Conservation (phyloP, 441 rosid genomes). For the Erodium trifolium region DNA sequence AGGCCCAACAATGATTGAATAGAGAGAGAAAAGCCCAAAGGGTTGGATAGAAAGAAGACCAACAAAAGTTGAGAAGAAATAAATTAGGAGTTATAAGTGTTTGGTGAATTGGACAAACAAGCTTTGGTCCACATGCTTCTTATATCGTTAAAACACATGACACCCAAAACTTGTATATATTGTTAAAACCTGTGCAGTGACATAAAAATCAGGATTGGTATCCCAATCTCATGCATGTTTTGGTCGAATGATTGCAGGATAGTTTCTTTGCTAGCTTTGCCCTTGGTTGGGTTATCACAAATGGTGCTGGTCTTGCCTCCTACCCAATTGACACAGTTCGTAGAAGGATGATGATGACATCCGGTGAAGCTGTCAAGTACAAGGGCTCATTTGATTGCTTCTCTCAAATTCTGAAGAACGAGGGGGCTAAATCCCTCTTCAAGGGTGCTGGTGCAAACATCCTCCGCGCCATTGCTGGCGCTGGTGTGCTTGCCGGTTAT, state of each 20-base stretch:
- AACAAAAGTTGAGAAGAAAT: too few species aligned
- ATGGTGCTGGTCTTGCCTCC: slow-evolving; percentile 43
- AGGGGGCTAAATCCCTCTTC: slow-evolving; percentile 45
- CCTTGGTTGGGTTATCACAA: slow-evolving; percentile 52
- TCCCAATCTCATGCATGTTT: too few species aligned
- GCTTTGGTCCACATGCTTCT: too few species aligned
- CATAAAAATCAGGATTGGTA: too few species aligned
- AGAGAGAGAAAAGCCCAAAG: too few species aligned
- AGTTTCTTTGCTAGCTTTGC: slow-evolving; percentile 54
- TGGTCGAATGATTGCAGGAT: slow-evolving; percentile 29
- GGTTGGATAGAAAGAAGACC: too few species aligned
- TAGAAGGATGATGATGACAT: slow-evolving; percentile 25
- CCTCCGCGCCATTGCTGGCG: slow-evolving; percentile 50
- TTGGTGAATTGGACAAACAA: too few species aligned
- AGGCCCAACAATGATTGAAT: too few species aligned
- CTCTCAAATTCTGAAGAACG: slow-evolving; percentile 42
- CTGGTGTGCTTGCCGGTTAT: slow-evolving; percentile 51
- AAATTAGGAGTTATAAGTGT: too few species aligned
- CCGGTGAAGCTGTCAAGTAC: slow-evolving; percentile 51
- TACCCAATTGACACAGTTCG: slow-evolving; percentile 14
- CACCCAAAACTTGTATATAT: too few species aligned
- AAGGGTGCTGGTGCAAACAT: slow-evolving; percentile 59
- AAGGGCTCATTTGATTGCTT: slow-evolving; percentile 41
- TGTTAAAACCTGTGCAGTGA: too few species aligned
- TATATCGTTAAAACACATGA: too few species aligned